Base-by-base conservation (phyloP, 495 filamentous ascomycete species). In the Podospora bellae-mahoneyi region DNA sequence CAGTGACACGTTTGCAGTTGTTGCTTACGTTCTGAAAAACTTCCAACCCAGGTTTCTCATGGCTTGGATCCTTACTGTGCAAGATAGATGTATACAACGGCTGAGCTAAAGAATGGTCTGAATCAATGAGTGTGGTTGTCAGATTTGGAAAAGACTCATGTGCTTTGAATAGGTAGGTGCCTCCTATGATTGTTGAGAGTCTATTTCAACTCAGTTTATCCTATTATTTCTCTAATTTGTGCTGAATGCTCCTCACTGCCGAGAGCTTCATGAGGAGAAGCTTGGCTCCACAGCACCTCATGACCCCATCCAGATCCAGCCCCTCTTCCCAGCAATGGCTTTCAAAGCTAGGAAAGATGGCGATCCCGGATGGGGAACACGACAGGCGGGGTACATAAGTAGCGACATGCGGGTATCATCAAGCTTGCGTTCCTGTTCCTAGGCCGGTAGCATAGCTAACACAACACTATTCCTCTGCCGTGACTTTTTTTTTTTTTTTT, bases 331-430 rank as follows among this genome's bases (percentile, higher is more conserved):
- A 54, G 19, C 44, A 39, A 30, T 65, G 23, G 26, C 19, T 57
- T 13, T 18, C 26, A 18, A 18, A 34, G 59, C 28, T 58, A 64
- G 62, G 34, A 71, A 67, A 32, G 60, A 56, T 62, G 59, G 66
- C 5, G 65, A 69, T 64, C 56, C 70, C 66, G 58, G 63, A 67
- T 67, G 64, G 66, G 71, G 72, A 68, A 68, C 71, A 71, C 73
- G 60, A 66, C 66, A 75, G 70, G 72, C 68, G 70, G 73, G 73
- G 73, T 74, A 71, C 61, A 32, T 10, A 19, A 63, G 60, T n/a
- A 62, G 27, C 9, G 27, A 34, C 18, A 27, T 48, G 61, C 61
- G 61, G 61, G 28, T 63, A 63, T 48, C 32, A 44, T 19, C 61
- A 63, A 63, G 32, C 61, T 18, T 28, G 16, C 59, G 30, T 18